These are phyloP conservation scores for Clitopilus hobsonii DNA, from an alignment of 768 basidiomycete species.

Conservation along the genomic window DNA sequence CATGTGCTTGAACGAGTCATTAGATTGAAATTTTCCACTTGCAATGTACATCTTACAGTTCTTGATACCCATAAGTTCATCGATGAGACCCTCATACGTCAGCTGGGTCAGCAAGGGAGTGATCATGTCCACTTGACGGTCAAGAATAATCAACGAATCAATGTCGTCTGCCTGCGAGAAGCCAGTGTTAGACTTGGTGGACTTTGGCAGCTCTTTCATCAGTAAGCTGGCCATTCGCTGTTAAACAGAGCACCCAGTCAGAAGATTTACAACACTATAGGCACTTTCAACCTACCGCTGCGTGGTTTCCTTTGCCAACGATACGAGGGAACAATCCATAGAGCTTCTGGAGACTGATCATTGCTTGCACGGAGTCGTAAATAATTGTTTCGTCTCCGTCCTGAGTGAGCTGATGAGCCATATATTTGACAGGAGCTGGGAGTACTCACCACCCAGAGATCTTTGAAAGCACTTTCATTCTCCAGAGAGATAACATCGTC, in stretches of 20 bases:
- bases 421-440: too few species aligned
- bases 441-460: slow-evolving; percentile 81
- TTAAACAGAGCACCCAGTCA: neutral
- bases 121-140: slow-evolving; percentile 91
- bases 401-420: slow-evolving; percentile 33
- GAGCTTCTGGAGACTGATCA: slow-evolving; percentile 76
- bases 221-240: slow-evolving; percentile 78
- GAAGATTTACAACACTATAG: too few species aligned
- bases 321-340: slow-evolving; percentile 92
- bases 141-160: slow-evolving; percentile 85
- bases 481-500: slow-evolving; percentile 92
- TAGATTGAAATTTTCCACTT: slow-evolving; percentile 4
- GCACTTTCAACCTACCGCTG: too few species aligned
- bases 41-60: slow-evolving; percentile 58
- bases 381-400: slow-evolving; percentile 91
- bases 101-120: slow-evolving; percentile 93
- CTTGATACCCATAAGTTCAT: slow-evolving; percentile 86
- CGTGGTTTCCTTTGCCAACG: slow-evolving; percentile 88
- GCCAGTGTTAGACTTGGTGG: slow-evolving; percentile 29
- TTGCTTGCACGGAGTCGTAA: slow-evolving; percentile 84
- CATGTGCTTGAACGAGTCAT: slow-evolving; percentile 48
- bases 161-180: slow-evolving; percentile 54
- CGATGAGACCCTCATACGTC: slow-evolving; percentile 94
- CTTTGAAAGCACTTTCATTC: slow-evolving; percentile 77
- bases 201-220: slow-evolving; percentile 49